A percentile compares a stretch with the other conserved stretches of the same genome.
phyloP scores from a whole-genome alignment of 176 grass and related monocot genomes.

The Avena eriantha region DNA sequence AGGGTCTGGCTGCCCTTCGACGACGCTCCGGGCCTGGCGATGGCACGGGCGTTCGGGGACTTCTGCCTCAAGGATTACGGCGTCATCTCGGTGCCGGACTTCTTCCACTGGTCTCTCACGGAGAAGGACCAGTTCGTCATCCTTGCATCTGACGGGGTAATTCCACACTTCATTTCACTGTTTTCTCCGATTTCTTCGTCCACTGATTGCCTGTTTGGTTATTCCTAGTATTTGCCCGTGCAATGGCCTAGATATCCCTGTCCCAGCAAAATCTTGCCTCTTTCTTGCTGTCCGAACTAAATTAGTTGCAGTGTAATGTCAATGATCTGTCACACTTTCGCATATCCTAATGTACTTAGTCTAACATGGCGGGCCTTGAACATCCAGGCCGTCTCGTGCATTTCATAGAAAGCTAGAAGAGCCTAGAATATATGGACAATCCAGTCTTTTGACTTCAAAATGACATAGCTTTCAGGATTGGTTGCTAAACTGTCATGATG shows the following conservation, averaged over 20 bases:
- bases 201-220: slow-evolving; percentile 2
- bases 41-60: slow-evolving; percentile 95
- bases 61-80: slow-evolving; percentile 99
- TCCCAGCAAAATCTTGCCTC: slow-evolving; percentile 43
- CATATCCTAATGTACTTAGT: slow-evolving; percentile 43
- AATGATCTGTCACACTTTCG: slow-evolving; percentile 52
- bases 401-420: slow-evolving; percentile 42
- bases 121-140: slow-evolving; percentile 86
- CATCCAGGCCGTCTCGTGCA: slow-evolving; percentile 38
- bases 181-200: background rate
- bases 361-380: slow-evolving; percentile 54
- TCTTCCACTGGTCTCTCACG: slow-evolving; percentile 87
- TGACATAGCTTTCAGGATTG: slow-evolving; percentile 30
- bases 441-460: slow-evolving; percentile 53
- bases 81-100: slow-evolving; percentile 94
- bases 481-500: slow-evolving; percentile 61
- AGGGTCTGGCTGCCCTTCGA: slow-evolving; percentile 98
- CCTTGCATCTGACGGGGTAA: slow-evolving; percentile 96
- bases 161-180: background rate
- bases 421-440: slow-evolving; percentile 39
- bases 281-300: slow-evolving; percentile 25
- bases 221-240: slow-evolving; percentile 29
- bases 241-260: slow-evolving; percentile 37
- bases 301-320: slow-evolving; percentile 61
- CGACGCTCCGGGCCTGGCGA: slow-evolving; percentile 87